phyloP scores from a whole-genome alignment of 2,329 filamentous ascomycete species.

The Apiospora pterosperma region DNA sequence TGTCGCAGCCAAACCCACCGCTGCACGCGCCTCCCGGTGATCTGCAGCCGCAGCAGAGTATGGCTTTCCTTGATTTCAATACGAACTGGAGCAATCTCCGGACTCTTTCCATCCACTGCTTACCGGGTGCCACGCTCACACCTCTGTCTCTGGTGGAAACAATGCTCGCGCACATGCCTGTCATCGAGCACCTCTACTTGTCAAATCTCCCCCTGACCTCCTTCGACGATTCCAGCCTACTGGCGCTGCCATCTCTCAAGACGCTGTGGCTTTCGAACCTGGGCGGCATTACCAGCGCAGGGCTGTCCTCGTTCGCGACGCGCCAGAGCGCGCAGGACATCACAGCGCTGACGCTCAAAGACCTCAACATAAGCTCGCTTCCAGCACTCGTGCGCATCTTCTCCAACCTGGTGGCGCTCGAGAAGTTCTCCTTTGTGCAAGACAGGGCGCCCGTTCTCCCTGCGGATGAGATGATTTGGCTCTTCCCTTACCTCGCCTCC shows the following conservation, averaged over 20 bases:
- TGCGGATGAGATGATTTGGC: constrained; percentile 53
- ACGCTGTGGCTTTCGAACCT: constrained; percentile 55
- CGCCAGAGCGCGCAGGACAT: constrained; percentile 43
- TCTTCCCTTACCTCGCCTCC: constrained; percentile 63
- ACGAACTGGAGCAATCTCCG: constrained; percentile 52
- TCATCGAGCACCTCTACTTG: constrained; percentile 56
- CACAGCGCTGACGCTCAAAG: constrained; percentile 49
- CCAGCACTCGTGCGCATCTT: constrained; percentile 57
- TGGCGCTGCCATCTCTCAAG: constrained; percentile 51
- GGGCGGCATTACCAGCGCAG: constrained; percentile 51
- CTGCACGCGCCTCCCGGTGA: constrained; percentile 30
- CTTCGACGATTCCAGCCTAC: constrained; percentile 54
- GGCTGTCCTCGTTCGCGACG: constrained; percentile 55
- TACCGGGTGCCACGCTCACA: constrained; percentile 50
- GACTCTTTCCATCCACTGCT: constrained; percentile 56
- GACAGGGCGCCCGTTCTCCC: constrained; percentile 51
- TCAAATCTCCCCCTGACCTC: constrained; percentile 52
- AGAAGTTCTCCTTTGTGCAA: constrained; percentile 53
- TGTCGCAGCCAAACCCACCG: constrained; percentile 19
- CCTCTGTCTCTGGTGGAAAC: constrained; percentile 50
- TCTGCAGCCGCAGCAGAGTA: constrained; percentile 38
- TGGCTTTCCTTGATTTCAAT: constrained; percentile 49
- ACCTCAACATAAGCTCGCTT: constrained; percentile 54
- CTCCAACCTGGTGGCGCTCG: constrained; percentile 48
- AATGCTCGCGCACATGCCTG: constrained; percentile 48